Evolutionary conservation across 352 stramenopile species (phyloP), one percentile per base, ranked within the genome.

Genomic region (Phytophthora sp.): DNA sequence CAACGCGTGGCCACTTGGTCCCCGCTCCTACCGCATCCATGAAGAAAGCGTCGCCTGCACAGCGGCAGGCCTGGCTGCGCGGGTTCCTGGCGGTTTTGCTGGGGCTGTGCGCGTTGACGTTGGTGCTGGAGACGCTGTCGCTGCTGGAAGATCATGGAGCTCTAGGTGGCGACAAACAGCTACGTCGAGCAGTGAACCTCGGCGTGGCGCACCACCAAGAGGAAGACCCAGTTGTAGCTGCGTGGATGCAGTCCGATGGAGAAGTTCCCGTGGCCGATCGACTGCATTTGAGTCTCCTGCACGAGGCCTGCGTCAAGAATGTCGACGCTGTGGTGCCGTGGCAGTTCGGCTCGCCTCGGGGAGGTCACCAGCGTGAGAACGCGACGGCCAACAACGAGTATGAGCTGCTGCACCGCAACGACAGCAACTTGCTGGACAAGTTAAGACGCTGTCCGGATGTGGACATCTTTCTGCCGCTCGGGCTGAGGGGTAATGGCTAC

Each of bases 401-500:
- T 27, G 39, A 49, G 26, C 23, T 54, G 5, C 34, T 48, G 17
- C 31, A 74, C 12, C 46, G 56, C n/a, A 64, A 72, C 21, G 68
- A 82, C 30, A 61, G 54, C n/a, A 38, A 67, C 26, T 38, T 84
- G 28, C 45, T 87, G 37, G 45, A 82, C 6, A 76, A 69, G 49
- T 42, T 91, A 26, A 42, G 66, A 26, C 39, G 63, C n/a, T 90
- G 82, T 46, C 62, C 77, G 0, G 79, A 87, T 53, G 60, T 91
- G n/a, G 82, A 90, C 34, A 72, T 92, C 39, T 92, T 83, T 58
- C 50, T 87, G 21, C 78, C 82, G 0, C 5, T 39, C 7, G 69
- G 63, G n/a, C 60, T 89, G 13, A 76, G 80, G 12, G 66, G 56
- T 17, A 72, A 84, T 35, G 80, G 82, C 27, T 92, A 92, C 65